Evolutionary conservation across 176 grass and related monocot genomes (phyloP).

Genomic region (Tillandsia fasciculata): DNA sequence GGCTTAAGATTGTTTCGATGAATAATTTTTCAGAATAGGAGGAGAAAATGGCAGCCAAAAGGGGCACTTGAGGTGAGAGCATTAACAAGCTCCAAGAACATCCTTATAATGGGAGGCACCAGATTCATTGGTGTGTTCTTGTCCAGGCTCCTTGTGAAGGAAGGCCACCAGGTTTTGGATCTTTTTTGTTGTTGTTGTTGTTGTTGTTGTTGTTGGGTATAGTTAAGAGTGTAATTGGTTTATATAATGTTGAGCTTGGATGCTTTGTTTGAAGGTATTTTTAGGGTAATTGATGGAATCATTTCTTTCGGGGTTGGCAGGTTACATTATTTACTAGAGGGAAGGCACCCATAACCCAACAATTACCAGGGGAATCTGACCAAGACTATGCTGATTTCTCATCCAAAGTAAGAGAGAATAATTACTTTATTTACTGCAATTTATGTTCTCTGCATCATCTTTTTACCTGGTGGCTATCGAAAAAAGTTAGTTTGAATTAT

Average conservation of each 20-base stretch:
- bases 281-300: not conserved
- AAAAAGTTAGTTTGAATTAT: no score
- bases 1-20: not conserved
- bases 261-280: not conserved
- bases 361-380: conserved; percentile 85
- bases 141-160: conserved; percentile 72
- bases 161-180: conserved; percentile 69
- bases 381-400: conserved; percentile 68
- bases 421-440: not conserved
- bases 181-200: not conserved
- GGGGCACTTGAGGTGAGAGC: conserved; percentile 44
- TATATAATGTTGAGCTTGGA: not conserved
- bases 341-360: conserved; percentile 82
- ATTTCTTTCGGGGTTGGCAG: conserved; percentile 22
- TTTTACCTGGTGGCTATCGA: no score
- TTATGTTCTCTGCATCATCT: no score
- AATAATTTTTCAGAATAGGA: conserved; percentile 44
- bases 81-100: conserved; percentile 61
- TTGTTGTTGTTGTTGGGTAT: not conserved
- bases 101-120: conserved; percentile 88
- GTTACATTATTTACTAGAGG: conserved; percentile 96
- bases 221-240: not conserved
- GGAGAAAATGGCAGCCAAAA: conserved; percentile 46
- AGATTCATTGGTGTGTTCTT: conserved; percentile 91
- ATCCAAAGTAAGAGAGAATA: conserved; percentile 39